Evolutionary conservation across 2,329 filamentous ascomycete genomes (phyloP).

Genomic region (Cercospora sojina): DNA sequence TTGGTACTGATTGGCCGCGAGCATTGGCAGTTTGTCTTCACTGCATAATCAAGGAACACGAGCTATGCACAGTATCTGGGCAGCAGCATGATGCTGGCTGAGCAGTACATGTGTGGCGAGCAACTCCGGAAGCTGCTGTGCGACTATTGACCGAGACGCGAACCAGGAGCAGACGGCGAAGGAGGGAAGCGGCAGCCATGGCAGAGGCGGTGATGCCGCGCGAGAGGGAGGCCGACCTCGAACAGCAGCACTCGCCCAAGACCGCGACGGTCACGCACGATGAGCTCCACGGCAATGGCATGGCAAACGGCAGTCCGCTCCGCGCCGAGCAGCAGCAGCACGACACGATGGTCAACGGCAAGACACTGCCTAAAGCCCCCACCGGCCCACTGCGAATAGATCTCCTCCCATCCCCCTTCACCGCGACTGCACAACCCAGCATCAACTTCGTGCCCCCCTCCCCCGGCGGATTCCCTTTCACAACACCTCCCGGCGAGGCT

Average conservation of each 20-base stretch:
- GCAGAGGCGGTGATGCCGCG: constrained; percentile 2
- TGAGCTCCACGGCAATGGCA: background rate
- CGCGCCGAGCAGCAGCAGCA: background rate
- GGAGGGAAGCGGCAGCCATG: background rate
- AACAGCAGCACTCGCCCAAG: background rate
- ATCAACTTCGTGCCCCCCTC: constrained; percentile 23
- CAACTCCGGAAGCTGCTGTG: background rate
- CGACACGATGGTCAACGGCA: constrained; percentile 15
- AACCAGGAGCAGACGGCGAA: background rate
- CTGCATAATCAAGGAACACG: constrained; percentile 4
- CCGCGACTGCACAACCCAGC: constrained; percentile 1
- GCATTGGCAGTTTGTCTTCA: constrained; percentile 1
- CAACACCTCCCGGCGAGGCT: constrained; percentile 22
- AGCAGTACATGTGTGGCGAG: background rate
- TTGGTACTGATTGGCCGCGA: background rate
- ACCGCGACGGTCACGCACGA: background rate
- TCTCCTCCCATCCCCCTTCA: background rate
- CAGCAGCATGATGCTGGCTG: background rate
- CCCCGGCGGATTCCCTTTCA: constrained; percentile 26
- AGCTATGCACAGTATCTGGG: background rate
- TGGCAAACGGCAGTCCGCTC: background rate
- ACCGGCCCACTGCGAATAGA: constrained; percentile 11
- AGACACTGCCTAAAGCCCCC: constrained; percentile 13
- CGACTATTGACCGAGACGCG: background rate
- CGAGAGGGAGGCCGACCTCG: background rate